Evolutionary conservation across 192 early-diverging fungal genomes (phyloP), one percentile per base, ranked within the genome.

Genomic region (Diversispora epigaea): DNA sequence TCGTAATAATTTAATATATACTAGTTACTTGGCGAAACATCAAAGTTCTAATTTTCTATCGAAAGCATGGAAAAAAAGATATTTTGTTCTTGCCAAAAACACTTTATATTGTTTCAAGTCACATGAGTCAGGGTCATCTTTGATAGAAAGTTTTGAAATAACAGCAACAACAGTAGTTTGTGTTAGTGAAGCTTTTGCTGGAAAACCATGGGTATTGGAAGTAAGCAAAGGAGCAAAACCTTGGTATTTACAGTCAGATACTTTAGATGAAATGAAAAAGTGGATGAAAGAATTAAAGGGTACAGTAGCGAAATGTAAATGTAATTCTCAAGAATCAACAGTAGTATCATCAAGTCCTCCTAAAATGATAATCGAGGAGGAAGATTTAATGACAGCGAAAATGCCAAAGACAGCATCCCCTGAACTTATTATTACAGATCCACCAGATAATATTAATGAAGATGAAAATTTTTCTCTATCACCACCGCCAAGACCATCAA

Each of bases 81-180:
- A 76, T 73, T 83, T 83, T 77, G 66, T 80, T 32, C 68, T 83
- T 7, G 44, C 73, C 50, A 68, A 80, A 25, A 56, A 54, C 12
- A 78, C 79, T 25, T 74, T 83, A 22, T 76, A 83, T 43, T 83
- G 82, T 77, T 83, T 83, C 76, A 83, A 83, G 61, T 78, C 77
- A 4, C 75, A 77, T 6, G 82, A 83, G 45, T 64, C 68, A 46
- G 76, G 70, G 14, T 76, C 80, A 15, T 66, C 64, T 21, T 55
- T 83, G 50, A 68, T 79, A 15, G 82, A 83, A 17, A 77, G 72
- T 14, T 56, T 83, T 21, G 57, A 70, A n/a, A 52, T 83, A 7
- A 75, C 72, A 25, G 73, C 79, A 43, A 77, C 80, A 2, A 80
- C 79, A n/a, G 77, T 80, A 9, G 79, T 83, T 17, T 83, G 82